Base-by-base conservation (phyloP, 495 filamentous ascomycete genomes). In the Podospora comata region DNA sequence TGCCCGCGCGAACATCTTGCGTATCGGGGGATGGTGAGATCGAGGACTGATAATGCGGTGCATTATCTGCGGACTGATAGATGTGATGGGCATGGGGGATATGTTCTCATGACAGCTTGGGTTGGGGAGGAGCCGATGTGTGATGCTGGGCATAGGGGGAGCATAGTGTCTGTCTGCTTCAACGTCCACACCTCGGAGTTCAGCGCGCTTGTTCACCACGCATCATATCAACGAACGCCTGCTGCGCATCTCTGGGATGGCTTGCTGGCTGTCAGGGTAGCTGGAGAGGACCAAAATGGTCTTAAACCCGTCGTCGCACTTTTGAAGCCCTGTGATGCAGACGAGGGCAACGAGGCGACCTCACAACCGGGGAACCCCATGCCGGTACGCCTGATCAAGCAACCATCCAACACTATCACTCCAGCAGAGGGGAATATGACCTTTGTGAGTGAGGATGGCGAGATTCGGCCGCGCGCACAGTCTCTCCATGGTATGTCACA, bases 181-280 rank as follows among this genome's bases (percentile, higher is more conserved):
- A 68, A 68, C 62, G 60, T 68, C 61, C 48, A 64, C 61, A 68
- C 67, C 30, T 64, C 64, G 6, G n/a, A 23, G 13, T 65, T 68
- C 67, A 48, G 60, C 11, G 60, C 53, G 2, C 60, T 64, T 23
- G 62, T 68, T 5, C 67, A 68, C 44, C 67, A 68, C 32, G 62
- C 6, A 60, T 16, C 58, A 53, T 68, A 58, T 44, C 48, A 44
- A 19, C 16, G 61, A 3, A 65, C 62, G 5, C 67, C 61, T 13
- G 61, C 34, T 15, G 28, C 62, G 2, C 62, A 68, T 20, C 67
- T 68, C 61, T 68, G 67, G 67, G 32, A 68, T 34, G 61, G 67
- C 18, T 20, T 68, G 53, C 30, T 68, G 1, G 67, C 67, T 23
- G 67, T 34, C 53, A 32, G 7, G 19, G 59, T 44, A 3, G 65